A percentile compares a stretch with the other conserved stretches of the same genome.
phyloP scores from a whole-genome alignment of 352 stramenopile genomes.

The Globisporangium echinulatum region DNA sequence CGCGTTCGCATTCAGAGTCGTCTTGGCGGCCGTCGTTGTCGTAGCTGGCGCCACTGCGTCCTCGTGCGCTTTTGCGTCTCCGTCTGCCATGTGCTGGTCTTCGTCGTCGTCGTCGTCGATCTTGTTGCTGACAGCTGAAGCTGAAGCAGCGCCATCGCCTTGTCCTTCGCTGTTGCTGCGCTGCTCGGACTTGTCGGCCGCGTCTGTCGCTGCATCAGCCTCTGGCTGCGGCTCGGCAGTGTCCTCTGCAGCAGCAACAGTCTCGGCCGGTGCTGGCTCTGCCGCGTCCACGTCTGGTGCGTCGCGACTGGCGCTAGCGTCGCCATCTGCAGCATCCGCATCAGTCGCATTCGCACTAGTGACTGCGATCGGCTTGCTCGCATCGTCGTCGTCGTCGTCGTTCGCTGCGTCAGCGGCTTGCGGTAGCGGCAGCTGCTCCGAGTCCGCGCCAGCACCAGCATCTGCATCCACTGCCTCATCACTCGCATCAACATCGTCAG shows the following conservation, averaged over 20 bases:
- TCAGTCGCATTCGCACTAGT: background rate
- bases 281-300: background rate
- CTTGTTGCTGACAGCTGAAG: slow-evolving; percentile 5
- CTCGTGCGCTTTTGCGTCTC: slow-evolving; percentile 4
- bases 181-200: too few species aligned
- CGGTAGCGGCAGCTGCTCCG: too few species aligned
- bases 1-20: background rate
- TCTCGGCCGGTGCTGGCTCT: background rate
- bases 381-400: background rate
- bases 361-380: background rate
- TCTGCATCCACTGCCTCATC: background rate
- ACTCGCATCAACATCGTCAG: background rate
- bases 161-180: background rate
- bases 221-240: background rate
- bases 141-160: background rate
- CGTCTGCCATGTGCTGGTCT: slow-evolving; percentile 6
- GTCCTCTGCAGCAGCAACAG: background rate
- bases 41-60: background rate
- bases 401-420: background rate
- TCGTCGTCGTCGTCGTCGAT: slow-evolving; percentile 10
- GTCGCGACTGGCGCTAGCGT: background rate
- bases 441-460: too few species aligned
- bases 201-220: too few species aligned
- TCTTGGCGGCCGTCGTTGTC: background rate
- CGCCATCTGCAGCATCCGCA: background rate